phyloP scores from a whole-genome alignment of 257 asterid genomes.

The Lycium ferocissimum region DNA sequence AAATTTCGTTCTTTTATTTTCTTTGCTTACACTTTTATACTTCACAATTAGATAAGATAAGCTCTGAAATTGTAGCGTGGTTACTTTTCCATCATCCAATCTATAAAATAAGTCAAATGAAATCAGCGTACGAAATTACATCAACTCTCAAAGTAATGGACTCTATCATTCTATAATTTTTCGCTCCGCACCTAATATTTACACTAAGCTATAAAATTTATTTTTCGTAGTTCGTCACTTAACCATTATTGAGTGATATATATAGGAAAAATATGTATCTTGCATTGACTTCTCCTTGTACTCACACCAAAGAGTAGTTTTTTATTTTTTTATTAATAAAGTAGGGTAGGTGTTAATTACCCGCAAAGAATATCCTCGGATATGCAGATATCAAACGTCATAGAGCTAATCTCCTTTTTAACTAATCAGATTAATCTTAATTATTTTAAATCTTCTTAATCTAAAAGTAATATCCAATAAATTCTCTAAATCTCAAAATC shows the following conservation, averaged over 20 bases:
- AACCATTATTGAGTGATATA: neutral
- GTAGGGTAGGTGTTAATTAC: neutral
- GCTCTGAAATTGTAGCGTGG: too few relatives aligned
- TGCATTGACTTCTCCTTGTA: neutral
- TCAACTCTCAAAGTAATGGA: too few relatives aligned
- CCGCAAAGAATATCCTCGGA: constrained; percentile 40
- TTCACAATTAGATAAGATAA: too few relatives aligned
- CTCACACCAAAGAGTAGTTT: neutral
- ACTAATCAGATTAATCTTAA: constrained; percentile 10
- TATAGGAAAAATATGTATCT: neutral
- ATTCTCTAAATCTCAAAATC: neutral
- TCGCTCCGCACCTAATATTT: too few relatives aligned
- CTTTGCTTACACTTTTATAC: too few relatives aligned
- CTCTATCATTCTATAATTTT: too few relatives aligned
- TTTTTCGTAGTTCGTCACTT: too few relatives aligned
- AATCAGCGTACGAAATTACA: too few relatives aligned
- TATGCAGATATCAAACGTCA: constrained; percentile 30
- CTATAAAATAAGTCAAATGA: too few relatives aligned
- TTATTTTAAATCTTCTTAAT: neutral
- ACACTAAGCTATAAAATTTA: too few relatives aligned
- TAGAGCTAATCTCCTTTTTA: neutral
- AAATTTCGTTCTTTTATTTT: too few relatives aligned
- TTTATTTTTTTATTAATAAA: neutral
- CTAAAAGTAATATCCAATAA: neutral
- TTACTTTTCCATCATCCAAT: too few relatives aligned